Conservation (phyloP, 495 filamentous ascomycete genomes). For the Haplographium delicatum region DNA sequence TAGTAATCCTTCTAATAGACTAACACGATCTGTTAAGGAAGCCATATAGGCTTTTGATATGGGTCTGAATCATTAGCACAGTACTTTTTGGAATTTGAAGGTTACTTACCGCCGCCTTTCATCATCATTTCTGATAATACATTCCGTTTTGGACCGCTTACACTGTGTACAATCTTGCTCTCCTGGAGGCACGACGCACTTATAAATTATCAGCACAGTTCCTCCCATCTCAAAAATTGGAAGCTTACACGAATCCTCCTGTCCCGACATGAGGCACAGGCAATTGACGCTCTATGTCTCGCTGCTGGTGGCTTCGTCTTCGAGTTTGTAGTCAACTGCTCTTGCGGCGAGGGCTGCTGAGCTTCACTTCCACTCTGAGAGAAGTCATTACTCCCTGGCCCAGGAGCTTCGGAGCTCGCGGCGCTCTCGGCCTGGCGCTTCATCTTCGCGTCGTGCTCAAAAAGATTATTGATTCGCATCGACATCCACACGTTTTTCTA, state of each 20-base stretch:
- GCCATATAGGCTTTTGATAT: conserved; percentile 54
- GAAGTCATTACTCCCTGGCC: not conserved
- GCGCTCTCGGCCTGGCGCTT: conserved; percentile 6
- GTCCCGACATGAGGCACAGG: conserved; percentile 39
- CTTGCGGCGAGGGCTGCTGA: not conserved
- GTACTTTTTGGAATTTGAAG: not conserved
- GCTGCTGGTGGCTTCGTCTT: not conserved
- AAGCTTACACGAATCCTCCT: conserved; percentile 38
- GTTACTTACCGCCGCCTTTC: conserved; percentile 41
- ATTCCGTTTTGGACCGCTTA: conserved; percentile 42
- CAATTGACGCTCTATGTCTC: conserved; percentile 21
- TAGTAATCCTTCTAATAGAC: conserved; percentile 44
- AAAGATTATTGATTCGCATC: conserved; percentile 23
- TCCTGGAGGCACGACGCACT: conserved; percentile 48
- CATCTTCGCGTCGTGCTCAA: conserved; percentile 10
- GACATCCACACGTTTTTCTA: conserved; percentile 17
- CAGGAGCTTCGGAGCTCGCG: not conserved
- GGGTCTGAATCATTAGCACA: conserved; percentile 29
- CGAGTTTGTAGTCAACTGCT: not conserved
- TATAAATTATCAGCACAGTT: too few relatives aligned
- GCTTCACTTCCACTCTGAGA: not conserved
- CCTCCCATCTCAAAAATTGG: too few relatives aligned
- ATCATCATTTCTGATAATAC: conserved; percentile 53
- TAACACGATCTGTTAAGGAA: conserved; percentile 45
- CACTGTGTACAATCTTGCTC: conserved; percentile 48